Evolutionary conservation across 495 filamentous ascomycete genomes (phyloP), one percentile per base, ranked within the genome.

Genomic region (Halenospora varia): DNA sequence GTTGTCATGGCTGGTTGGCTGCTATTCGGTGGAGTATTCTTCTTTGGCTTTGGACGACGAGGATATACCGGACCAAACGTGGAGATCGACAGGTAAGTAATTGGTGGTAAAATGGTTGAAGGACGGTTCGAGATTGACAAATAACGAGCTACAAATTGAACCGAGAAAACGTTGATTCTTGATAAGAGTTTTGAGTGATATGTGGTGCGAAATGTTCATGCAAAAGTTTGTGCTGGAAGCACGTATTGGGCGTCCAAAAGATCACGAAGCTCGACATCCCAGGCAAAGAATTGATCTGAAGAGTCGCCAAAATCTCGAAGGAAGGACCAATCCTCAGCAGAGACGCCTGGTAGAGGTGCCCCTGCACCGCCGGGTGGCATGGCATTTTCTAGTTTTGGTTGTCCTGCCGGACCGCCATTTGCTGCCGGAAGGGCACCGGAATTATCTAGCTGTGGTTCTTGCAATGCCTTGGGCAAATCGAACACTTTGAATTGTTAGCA

Each of bases 1-100:
- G 68, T 75, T 10, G 72, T 79, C 19, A 68, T 75, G 47, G 74
- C 66, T 2, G 64, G 65, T 18, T 71, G 75, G 26, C 62, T 76
- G 48, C 10, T 71, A 1, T 75, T 78, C 53, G 70, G 70, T 2
- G 60, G 68, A 40, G 59, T 61, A 2, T 73, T 73, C 60, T 80
- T 75, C 68, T 59, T 76, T 40, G 42, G 70, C 35, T 66, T 69
- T n/a, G 77, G 74, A 15, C 70, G 69, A 49, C 57, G 59, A 44
- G 25, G 55, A n/a, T 74, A 73, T 53, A 51, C 53, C 25, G 68
- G 70, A 2, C 70, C 71, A 45, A 53, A 64, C 25, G 59, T 64
- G 26, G 58, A 63, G 51, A 22, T 35, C n/a, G 29, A 35, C 13
- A 35, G 13, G 13, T 13, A 35, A 35, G 13, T 35, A 35, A n/a